Conservation (phyloP, 164 flowering plant genomes). For the Magnolia sinica region DNA sequence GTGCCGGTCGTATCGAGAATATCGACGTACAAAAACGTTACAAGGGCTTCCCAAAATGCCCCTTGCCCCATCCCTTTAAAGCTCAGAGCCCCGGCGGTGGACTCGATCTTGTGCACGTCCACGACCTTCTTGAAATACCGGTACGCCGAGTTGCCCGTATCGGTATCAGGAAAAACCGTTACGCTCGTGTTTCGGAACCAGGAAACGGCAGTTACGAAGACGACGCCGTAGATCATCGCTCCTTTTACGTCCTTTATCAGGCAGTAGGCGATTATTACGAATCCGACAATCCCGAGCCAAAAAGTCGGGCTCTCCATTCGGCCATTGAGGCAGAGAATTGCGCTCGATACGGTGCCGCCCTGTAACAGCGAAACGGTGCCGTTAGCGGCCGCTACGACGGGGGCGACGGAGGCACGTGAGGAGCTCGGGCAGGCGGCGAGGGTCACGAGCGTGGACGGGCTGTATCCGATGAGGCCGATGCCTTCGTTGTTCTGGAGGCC, state of each 20-base stretch:
- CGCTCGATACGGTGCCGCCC: constrained; percentile 66
- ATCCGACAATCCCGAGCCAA: constrained; percentile 80
- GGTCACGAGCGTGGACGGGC: constrained; percentile 67
- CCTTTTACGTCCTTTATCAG: constrained; percentile 68
- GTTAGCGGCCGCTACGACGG: constrained; percentile 48
- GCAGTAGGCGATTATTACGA: constrained; percentile 74
- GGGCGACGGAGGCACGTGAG: constrained; percentile 55
- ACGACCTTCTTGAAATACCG: constrained; percentile 71
- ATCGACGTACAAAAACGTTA: constrained; percentile 83
- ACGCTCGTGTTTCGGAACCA: constrained; percentile 84
- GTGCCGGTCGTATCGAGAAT: constrained; percentile 85
- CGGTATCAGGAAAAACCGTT: constrained; percentile 71
- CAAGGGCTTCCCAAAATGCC: constrained; percentile 75
- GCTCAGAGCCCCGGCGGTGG: constrained; percentile 80
- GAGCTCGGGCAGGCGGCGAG: constrained; percentile 74
- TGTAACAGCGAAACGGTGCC: constrained; percentile 58
- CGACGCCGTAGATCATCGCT: constrained; percentile 87
- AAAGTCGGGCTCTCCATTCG: constrained; percentile 88
- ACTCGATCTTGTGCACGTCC: constrained; percentile 62
- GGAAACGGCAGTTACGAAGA: constrained; percentile 81
- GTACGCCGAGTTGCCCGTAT: constrained; percentile 47
- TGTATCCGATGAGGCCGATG: constrained; percentile 70
- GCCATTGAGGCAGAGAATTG: constrained; percentile 42
- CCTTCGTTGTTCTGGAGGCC: constrained; percentile 82
- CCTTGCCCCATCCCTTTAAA: constrained; percentile 46